Evolutionary conservation across 1,284 basidiomycete genomes (phyloP).

Genomic region (Sanghuangporus baumii): DNA sequence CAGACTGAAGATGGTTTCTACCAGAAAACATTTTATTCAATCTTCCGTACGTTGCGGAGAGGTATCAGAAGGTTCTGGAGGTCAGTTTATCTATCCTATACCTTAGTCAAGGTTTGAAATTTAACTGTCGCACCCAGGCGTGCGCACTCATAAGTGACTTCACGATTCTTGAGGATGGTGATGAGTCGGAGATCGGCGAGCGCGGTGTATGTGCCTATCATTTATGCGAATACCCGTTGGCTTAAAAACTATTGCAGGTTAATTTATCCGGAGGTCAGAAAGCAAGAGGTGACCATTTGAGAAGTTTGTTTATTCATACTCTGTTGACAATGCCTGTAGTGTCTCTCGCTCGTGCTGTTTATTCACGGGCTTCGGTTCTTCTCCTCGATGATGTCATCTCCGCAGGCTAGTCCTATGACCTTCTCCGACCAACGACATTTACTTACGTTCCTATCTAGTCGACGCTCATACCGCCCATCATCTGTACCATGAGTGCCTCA

Average conservation of each 20-base stretch:
- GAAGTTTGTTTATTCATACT: background rate
- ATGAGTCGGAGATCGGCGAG: slow-evolving; percentile 89
- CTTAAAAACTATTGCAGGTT: slow-evolving; percentile 39
- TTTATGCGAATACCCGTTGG: background rate
- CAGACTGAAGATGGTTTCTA: background rate
- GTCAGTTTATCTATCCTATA: slow-evolving; percentile 24
- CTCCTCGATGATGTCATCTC: slow-evolving; percentile 89
- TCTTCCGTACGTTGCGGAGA: slow-evolving; percentile 70
- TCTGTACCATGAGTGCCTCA: slow-evolving; percentile 76
- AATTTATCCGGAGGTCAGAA: slow-evolving; percentile 95
- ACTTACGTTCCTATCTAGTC: slow-evolving; percentile 34
- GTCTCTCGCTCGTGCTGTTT: slow-evolving; percentile 87
- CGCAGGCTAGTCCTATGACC: slow-evolving; percentile 35
- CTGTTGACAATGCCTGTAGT: slow-evolving; percentile 34
- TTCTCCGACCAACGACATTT: slow-evolving; percentile 10
- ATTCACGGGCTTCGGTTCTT: slow-evolving; percentile 82
- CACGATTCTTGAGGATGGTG: slow-evolving; percentile 90
- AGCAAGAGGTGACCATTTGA: slow-evolving; percentile 58
- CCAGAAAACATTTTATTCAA: slow-evolving; percentile 91
- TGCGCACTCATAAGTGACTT: slow-evolving; percentile 78
- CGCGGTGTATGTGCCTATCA: slow-evolving; percentile 51
- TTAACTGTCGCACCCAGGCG: slow-evolving; percentile 23
- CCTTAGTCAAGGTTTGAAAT: background rate
- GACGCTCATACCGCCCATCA: slow-evolving; percentile 89
- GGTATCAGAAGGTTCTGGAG: slow-evolving; percentile 76